These are phyloP conservation scores for Friedmanniomyces simplex DNA, from an alignment of 495 filamentous ascomycete species.

Conservation along the genomic window DNA sequence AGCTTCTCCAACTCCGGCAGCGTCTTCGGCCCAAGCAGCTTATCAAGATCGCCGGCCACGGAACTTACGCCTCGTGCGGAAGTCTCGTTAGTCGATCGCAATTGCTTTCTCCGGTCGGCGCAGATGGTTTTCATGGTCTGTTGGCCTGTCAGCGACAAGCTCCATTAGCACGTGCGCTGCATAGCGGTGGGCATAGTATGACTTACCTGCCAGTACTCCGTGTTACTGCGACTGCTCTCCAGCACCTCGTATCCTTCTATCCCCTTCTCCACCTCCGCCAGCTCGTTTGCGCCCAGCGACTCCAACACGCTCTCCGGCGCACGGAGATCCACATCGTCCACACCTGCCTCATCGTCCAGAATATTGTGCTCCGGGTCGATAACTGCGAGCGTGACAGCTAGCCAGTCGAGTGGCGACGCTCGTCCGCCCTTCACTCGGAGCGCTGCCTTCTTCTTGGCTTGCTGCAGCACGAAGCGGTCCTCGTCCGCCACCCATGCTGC, in stretches of 20 bases:
- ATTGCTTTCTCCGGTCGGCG: slow-evolving; percentile 59
- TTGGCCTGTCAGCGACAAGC: slow-evolving; percentile 12
- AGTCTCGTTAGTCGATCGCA: slow-evolving; percentile 43
- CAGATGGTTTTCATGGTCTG: slow-evolving; percentile 77
- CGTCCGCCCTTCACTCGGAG: slow-evolving; percentile 91
- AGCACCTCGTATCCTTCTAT: slow-evolving; percentile 76
- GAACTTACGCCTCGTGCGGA: slow-evolving; percentile 68
- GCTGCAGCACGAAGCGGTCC: slow-evolving; percentile 90
- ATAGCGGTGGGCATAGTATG: not conserved
- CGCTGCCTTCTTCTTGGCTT: slow-evolving; percentile 95
- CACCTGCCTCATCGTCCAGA: slow-evolving; percentile 70
- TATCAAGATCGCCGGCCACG: slow-evolving; percentile 80
- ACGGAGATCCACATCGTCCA: slow-evolving; percentile 59
- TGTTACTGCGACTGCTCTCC: slow-evolving; percentile 66
- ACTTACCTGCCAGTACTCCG: slow-evolving; percentile 73
- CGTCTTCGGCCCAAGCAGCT: slow-evolving; percentile 74
- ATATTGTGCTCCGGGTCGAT: slow-evolving; percentile 69
- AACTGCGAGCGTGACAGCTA: slow-evolving; percentile 80
- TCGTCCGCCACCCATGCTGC: slow-evolving; percentile 78
- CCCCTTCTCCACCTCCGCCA: slow-evolving; percentile 72
- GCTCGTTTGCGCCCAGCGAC: slow-evolving; percentile 55
- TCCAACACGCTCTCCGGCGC: slow-evolving; percentile 78
- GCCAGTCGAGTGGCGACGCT: slow-evolving; percentile 89
- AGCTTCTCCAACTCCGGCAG: slow-evolving; percentile 73
- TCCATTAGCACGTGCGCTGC: slow-evolving; percentile 22